Evolutionary conservation across 2,329 filamentous ascomycete species (phyloP).

Genomic region (Diaporthe humulicola): DNA sequence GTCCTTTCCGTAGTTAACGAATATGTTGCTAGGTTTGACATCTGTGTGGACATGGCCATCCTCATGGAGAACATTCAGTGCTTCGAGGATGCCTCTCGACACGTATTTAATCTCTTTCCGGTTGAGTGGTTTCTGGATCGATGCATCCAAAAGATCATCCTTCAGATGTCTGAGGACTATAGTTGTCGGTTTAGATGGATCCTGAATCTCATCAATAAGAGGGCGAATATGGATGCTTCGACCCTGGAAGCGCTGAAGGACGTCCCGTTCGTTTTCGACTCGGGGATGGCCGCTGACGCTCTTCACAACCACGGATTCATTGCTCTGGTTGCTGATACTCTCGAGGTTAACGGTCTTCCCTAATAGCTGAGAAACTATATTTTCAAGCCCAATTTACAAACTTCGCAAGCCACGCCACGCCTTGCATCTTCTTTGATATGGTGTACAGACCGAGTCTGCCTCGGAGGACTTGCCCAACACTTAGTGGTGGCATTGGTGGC

Average conservation of each 20-base stretch:
- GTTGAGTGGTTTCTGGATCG: slow-evolving; percentile 44
- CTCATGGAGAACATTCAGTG: slow-evolving; percentile 42
- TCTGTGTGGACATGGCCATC: slow-evolving; percentile 45
- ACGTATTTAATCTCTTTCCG: slow-evolving; percentile 47
- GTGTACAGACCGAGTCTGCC: not conserved
- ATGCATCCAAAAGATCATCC: slow-evolving; percentile 44
- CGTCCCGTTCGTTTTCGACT: slow-evolving; percentile 8
- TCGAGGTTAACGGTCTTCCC: not conserved
- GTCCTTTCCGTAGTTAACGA: slow-evolving; percentile 43
- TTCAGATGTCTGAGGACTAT: slow-evolving; percentile 41
- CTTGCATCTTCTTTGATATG: not conserved
- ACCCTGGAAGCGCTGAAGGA: slow-evolving; percentile 27
- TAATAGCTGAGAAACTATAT: not conserved
- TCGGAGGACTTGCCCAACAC: not conserved
- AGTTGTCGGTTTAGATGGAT: slow-evolving; percentile 12
- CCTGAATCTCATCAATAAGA: slow-evolving; percentile 20
- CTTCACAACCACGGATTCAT: slow-evolving; percentile 25
- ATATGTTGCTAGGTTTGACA: slow-evolving; percentile 47
- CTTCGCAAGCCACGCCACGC: not conserved
- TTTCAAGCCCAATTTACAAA: not conserved
- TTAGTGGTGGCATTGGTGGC: not conserved
- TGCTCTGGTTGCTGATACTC: not conserved
- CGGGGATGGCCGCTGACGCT: slow-evolving; percentile 29
- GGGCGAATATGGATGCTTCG: slow-evolving; percentile 14
- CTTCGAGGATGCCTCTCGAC: slow-evolving; percentile 44